Percentiles rank a stretch among this genome's conserved stretches.
Conservation (phyloP, 352 stramenopile genomes). For the Globisporangium sylvaticum region DNA sequence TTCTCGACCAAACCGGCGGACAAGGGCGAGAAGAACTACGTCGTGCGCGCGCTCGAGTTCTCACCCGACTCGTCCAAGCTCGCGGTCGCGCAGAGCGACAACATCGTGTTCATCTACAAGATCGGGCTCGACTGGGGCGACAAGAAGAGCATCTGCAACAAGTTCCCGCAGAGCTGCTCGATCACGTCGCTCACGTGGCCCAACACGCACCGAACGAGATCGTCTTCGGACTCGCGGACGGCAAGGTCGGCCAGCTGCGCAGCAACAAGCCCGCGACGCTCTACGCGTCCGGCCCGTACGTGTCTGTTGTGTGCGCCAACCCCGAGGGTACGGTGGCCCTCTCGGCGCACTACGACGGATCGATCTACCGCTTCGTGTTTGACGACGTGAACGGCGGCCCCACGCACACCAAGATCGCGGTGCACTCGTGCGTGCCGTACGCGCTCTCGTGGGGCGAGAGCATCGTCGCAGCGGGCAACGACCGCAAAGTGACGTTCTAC, state of each 20-base stretch:
- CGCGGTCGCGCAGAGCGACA: conserved; percentile 94
- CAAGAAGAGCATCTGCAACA: conserved; percentile 97
- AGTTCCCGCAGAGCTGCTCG: conserved; percentile 84
- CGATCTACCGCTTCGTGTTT: conserved; percentile 92
- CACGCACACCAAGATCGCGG: conserved; percentile 83
- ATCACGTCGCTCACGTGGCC: conserved; percentile 91
- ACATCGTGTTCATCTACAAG: conserved; percentile 97
- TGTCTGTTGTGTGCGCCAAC: conserved; percentile 82
- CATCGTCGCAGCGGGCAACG: conserved; percentile 90
- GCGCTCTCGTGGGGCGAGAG: conserved; percentile 88
- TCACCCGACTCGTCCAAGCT: conserved; percentile 92
- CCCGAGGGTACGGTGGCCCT: conserved; percentile 85
- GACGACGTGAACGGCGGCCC: conserved; percentile 79
- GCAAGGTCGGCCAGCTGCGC: conserved; percentile 90
- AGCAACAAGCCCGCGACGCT: conserved; percentile 92
- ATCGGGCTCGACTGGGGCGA: conserved; percentile 91
- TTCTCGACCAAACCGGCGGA: conserved; percentile 95
- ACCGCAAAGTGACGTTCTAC: conserved; percentile 91
- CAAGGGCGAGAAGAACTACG: conserved; percentile 94
- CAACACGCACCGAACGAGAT: conserved; percentile 88
- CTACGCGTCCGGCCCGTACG: conserved; percentile 85
- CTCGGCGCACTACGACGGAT: conserved; percentile 89
- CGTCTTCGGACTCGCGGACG: conserved; percentile 92
- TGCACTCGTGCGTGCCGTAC: conserved; percentile 88
- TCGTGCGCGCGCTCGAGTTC: conserved; percentile 90